These are phyloP conservation scores for Coleophoma eucalyptorum DNA, from an alignment of 2,329 filamentous ascomycete species.

Conservation along the genomic window DNA sequence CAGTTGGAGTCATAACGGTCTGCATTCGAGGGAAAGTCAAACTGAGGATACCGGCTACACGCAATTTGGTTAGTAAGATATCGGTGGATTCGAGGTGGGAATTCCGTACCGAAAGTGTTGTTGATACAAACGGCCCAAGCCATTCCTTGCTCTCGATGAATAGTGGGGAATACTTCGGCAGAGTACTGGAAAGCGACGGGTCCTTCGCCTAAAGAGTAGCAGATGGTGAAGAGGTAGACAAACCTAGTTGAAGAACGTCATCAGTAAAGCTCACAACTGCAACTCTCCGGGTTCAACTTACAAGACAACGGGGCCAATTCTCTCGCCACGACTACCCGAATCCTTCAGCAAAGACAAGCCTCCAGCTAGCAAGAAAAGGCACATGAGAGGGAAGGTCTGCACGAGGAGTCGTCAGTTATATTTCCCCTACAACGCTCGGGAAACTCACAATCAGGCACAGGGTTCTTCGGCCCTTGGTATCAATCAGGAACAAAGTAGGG, in stretches of 20 bases:
- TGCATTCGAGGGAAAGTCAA: constrained; percentile 36
- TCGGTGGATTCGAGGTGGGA: constrained; percentile 52
- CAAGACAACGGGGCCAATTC: constrained; percentile 49
- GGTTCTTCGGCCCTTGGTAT: constrained; percentile 58
- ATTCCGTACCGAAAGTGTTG: constrained; percentile 62
- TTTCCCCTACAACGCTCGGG: not conserved
- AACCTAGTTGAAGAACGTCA: constrained; percentile 64
- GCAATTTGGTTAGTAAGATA: constrained; percentile 63
- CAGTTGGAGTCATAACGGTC: constrained; percentile 19
- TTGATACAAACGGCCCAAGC: constrained; percentile 56
- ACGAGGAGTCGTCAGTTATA: not conserved
- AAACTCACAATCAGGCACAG: constrained; percentile 24
- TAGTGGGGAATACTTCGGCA: constrained; percentile 59
- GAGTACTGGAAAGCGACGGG: constrained; percentile 57
- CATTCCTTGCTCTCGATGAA: constrained; percentile 61
- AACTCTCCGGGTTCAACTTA: constrained; percentile 60
- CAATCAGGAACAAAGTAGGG: constrained; percentile 60
- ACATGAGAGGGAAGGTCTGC: constrained; percentile 6
- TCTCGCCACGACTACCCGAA: constrained; percentile 50
- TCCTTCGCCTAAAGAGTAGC: constrained; percentile 61
- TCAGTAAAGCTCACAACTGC: constrained; percentile 29
- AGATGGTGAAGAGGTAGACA: constrained; percentile 60
- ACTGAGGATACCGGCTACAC: constrained; percentile 53
- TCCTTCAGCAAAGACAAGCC: constrained; percentile 12
- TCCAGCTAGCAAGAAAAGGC: constrained; percentile 2